Base-by-base conservation (phyloP, 106 monocot genomes). In the Dendrobium huoshanense region DNA sequence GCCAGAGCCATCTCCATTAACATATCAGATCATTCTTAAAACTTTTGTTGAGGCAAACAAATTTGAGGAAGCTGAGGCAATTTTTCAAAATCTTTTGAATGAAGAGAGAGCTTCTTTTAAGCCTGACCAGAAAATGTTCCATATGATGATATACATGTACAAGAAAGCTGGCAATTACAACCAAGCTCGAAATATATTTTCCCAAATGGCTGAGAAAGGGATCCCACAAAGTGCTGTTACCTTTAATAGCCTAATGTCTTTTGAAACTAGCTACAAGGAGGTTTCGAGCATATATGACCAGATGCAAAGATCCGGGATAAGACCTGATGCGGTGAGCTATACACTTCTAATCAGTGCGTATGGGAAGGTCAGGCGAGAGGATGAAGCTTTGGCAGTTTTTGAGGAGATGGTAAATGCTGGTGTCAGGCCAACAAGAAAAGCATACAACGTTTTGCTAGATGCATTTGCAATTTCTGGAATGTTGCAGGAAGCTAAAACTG, bases 91-190 rank as follows among this genome's bases (percentile, higher is more conserved):
- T 55, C 89, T 99, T 73, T 64, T 99, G 79, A 88, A 78, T 73
- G 91, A 91, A 79, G 92, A 88, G 72, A 87, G 86, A 56, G 77
- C 91, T 83, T 58, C 87, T 58, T 91, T 95, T 73, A 99, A 91
- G 85, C 95, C 98, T 48, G 98, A 99, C 83, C 98, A 95, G 84
- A 92, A 93, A 86, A 95, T 95, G 92, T 99, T 95, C 78, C 94
- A 95, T 85, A 90, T 95, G 98, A 99, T 99, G 91, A 99, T 99
- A 68, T 99, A 95, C 77, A 95, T 95, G 98, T 86, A 95, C 79
- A 99, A 90, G 82, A 95, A 99, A 84, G 88, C 98, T 73, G 91
- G 91, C 41, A 88, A 93, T 42, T 95, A 93, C 86, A 79, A 92
- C 67, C 83, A 89, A 77, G 98, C 98, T 81, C 95, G 91, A 27